Percentiles rank a stretch among this genome's conserved stretches.
Evolutionary conservation across 345 rosid genomes (phyloP).

Genomic region (Acer yangbiense): DNA sequence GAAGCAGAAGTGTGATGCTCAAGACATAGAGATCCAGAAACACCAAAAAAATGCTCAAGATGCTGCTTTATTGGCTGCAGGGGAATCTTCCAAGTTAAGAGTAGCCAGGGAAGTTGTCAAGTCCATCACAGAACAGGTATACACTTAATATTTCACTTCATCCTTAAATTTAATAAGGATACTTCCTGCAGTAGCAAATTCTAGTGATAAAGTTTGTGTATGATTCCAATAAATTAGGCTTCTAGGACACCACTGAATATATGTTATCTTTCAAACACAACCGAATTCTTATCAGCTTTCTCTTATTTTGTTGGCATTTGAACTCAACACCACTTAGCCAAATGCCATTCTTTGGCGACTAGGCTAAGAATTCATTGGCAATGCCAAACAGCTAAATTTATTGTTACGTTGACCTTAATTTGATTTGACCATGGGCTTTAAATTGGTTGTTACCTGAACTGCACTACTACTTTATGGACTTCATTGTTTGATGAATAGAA

Average conservation of each 20-base stretch:
- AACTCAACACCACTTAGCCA: neutral
- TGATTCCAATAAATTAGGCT: neutral
- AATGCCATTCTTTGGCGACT: neutral
- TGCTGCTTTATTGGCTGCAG: conserved; percentile 47
- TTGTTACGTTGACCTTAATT: neutral
- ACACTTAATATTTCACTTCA: neutral
- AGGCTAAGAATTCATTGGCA: neutral
- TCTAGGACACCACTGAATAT: neutral
- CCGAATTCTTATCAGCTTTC: neutral
- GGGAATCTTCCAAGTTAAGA: conserved; percentile 55
- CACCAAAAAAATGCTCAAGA: conserved; percentile 48
- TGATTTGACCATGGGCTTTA: neutral
- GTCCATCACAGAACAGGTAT: conserved; percentile 65
- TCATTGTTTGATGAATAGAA: neutral
- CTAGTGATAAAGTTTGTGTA: neutral
- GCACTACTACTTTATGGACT: neutral
- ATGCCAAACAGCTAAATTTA: neutral
- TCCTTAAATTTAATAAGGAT: neutral
- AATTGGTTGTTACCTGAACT: neutral
- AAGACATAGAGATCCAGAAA: conserved; percentile 63
- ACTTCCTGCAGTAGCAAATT: neutral
- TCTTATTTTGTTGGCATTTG: neutral
- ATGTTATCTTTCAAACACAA: neutral
- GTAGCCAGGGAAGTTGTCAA: conserved; percentile 61
- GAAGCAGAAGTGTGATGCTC: conserved; percentile 66